Evolutionary conservation across 441 rosid species (phyloP), one percentile per base, ranked within the genome.

Genomic region (Gossypium davidsonii): DNA sequence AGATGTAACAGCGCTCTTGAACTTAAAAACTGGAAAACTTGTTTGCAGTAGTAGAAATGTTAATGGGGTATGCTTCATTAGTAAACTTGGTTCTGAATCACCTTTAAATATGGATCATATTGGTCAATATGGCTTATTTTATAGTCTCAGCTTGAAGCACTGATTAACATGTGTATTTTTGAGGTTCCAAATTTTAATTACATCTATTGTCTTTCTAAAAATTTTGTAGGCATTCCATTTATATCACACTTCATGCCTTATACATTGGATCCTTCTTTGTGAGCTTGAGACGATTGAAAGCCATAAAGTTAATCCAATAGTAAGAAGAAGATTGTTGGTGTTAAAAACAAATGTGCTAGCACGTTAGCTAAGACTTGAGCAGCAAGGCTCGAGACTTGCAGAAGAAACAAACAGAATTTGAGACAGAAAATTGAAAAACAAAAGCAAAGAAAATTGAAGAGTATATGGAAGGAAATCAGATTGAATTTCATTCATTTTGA

Each of bases 181-280:
- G 28, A 15, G 56, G 8, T 67, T 37, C 7, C 21, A 49, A 46
- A 28, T 53, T 66, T 72, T 68, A 31, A 53, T 72, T 60, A 39
- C 7, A 21, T 44, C 28, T 14, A 67, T 17, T 59, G 34, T 60
- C 20, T 42, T 70, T 51, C 74, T 63, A 4, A 17, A 51, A 46
- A 1, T 18, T 42, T 42, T 78, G 82, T 77, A 89, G 97, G 93
- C 93, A 42, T 95, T 91, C 83, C 99, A 95, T 80, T 85, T 95
- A 20, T 93, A 84, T 78, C 99, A 95, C 55, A 84, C 87, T 49
- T 95, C 97, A 52, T 93, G 99, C 88, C 93, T 90, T 46, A 69
- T 93, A 71, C 96, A 88, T 73, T 93, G 98, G 99, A 78, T 95
- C 69, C 91, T 93, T 76, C 81, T 90, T 37, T 90, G 92, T 49